A percentile compares a stretch with the other conserved stretches of the same genome.
Conservation (phyloP, 1,139 yeast genomes). For the Blastobotrys serpentis region DNA sequence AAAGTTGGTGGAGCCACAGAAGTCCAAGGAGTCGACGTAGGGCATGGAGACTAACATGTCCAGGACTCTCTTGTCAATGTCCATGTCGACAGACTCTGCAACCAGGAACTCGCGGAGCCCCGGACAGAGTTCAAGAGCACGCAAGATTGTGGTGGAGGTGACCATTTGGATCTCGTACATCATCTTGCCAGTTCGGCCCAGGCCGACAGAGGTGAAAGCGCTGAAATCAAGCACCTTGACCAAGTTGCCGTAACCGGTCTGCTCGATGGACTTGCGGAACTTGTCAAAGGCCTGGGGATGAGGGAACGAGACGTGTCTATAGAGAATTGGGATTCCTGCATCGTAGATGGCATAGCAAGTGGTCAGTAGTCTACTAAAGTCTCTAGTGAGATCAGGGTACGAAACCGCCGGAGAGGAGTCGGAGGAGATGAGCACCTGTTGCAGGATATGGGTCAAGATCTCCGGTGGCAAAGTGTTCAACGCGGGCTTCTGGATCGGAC, state of each 20-base stretch:
- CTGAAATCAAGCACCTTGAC: slow-evolving; percentile 82
- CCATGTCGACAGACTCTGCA: slow-evolving; percentile 83
- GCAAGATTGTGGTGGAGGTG: slow-evolving; percentile 65
- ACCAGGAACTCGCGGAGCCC: slow-evolving; percentile 77
- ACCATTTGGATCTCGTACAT: slow-evolving; percentile 90
- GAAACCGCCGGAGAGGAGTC: slow-evolving; percentile 15
- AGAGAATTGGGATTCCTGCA: slow-evolving; percentile 46
- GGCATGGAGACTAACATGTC: slow-evolving; percentile 60
- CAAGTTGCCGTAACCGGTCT: slow-evolving; percentile 57
- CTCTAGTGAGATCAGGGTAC: slow-evolving; percentile 18
- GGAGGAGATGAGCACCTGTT: slow-evolving; percentile 30
- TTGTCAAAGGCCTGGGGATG: slow-evolving; percentile 80
- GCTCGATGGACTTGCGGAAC: slow-evolving; percentile 58
- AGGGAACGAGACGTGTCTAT: slow-evolving; percentile 69
- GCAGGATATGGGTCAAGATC: slow-evolving; percentile 35
- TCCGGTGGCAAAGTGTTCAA: slow-evolving; percentile 36
- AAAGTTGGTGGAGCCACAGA: slow-evolving; percentile 81
- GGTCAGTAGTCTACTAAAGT: slow-evolving; percentile 33
- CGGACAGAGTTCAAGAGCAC: slow-evolving; percentile 60
- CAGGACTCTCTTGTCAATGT: slow-evolving; percentile 61
- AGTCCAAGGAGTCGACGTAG: slow-evolving; percentile 69
- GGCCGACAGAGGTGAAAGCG: slow-evolving; percentile 84
- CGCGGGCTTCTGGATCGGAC: slow-evolving; percentile 10
- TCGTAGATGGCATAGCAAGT: slow-evolving; percentile 39
- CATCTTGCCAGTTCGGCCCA: slow-evolving; percentile 88